Percentiles rank a stretch among this genome's conserved stretches.
These are phyloP conservation scores for Sporothrix pallida DNA, from an alignment of 2,329 filamentous ascomycete genomes.

Conservation along the genomic window DNA sequence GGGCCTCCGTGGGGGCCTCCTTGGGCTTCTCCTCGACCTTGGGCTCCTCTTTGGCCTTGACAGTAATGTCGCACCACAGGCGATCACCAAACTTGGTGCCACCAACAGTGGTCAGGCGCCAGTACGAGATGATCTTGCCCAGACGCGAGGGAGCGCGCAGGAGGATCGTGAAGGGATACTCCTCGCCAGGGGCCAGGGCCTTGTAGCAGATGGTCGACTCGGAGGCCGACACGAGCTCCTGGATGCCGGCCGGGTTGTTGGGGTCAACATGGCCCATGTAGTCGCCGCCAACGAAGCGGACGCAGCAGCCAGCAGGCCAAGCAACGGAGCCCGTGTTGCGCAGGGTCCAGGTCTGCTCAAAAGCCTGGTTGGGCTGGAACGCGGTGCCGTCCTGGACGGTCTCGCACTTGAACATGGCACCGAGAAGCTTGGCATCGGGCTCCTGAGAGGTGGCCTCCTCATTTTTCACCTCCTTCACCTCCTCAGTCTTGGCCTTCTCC, in stretches of 20 bases:
- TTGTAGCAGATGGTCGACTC: constrained; percentile 79
- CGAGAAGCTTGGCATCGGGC: constrained; percentile 46
- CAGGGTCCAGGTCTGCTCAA: constrained; percentile 90
- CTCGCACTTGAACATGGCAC: constrained; percentile 75
- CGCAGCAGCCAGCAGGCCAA: constrained; percentile 89
- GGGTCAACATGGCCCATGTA: constrained; percentile 94
- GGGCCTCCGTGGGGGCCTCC: constrained; percentile 39
- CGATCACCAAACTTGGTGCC: constrained; percentile 88
- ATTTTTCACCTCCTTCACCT: not conserved
- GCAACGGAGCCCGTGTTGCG: constrained; percentile 77
- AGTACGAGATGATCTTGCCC: constrained; percentile 90
- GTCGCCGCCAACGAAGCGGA: constrained; percentile 91
- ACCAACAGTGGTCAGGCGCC: constrained; percentile 84
- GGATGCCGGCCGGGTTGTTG: constrained; percentile 76
- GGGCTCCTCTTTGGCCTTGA: constrained; percentile 54
- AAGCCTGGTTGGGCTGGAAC: constrained; percentile 72
- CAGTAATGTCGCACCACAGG: constrained; percentile 90
- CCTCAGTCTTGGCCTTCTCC: not conserved
- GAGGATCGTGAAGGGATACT: constrained; percentile 79
- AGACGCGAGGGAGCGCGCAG: constrained; percentile 79
- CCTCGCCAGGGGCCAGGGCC: constrained; percentile 73
- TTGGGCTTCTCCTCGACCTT: constrained; percentile 31
- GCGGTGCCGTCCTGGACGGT: constrained; percentile 78
- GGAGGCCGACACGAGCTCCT: constrained; percentile 76
- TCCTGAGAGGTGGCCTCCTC: constrained; percentile 23